Evolutionary conservation across 345 rosid genomes (phyloP).

Genomic region (Luvunga scandens): DNA sequence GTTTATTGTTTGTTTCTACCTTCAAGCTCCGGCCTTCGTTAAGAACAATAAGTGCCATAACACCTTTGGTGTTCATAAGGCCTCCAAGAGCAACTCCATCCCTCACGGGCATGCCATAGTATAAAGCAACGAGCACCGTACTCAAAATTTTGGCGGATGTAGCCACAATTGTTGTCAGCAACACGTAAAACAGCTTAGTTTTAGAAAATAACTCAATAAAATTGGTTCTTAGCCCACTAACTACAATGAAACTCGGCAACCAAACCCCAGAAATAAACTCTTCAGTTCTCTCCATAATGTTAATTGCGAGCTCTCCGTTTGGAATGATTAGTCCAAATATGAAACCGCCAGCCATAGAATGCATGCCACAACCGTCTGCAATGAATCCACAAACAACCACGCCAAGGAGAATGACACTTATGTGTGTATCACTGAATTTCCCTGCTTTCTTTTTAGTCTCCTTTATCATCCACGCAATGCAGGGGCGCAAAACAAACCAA

Average conservation of each 20-base stretch:
- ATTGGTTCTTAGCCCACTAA: constrained; percentile 37
- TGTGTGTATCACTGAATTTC: constrained; percentile 33
- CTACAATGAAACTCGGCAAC: constrained; percentile 48
- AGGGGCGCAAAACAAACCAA: constrained; percentile 43
- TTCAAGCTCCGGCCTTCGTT: constrained; percentile 45
- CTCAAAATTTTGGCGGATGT: constrained; percentile 39
- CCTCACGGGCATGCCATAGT: constrained; percentile 24
- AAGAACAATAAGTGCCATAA: constrained; percentile 44
- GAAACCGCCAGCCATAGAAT: constrained; percentile 61
- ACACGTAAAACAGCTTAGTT: background rate
- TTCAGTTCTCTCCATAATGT: constrained; percentile 41
- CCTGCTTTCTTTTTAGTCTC: constrained; percentile 18
- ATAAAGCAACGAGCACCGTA: constrained; percentile 28
- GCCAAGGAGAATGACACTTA: constrained; percentile 42
- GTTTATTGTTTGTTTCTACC: constrained; percentile 20
- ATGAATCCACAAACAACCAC: constrained; percentile 39
- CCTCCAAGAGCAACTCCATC: constrained; percentile 48
- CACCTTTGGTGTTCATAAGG: constrained; percentile 74
- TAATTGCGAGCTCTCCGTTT: constrained; percentile 33
- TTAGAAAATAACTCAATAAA: background rate
- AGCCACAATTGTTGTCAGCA: constrained; percentile 14
- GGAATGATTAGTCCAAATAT: constrained; percentile 65
- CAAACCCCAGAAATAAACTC: constrained; percentile 40
- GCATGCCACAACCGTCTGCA: constrained; percentile 50
- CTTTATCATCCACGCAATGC: constrained; percentile 34